Conservation (phyloP, 2,329 filamentous ascomycete species). For the Cytospora piceae region DNA sequence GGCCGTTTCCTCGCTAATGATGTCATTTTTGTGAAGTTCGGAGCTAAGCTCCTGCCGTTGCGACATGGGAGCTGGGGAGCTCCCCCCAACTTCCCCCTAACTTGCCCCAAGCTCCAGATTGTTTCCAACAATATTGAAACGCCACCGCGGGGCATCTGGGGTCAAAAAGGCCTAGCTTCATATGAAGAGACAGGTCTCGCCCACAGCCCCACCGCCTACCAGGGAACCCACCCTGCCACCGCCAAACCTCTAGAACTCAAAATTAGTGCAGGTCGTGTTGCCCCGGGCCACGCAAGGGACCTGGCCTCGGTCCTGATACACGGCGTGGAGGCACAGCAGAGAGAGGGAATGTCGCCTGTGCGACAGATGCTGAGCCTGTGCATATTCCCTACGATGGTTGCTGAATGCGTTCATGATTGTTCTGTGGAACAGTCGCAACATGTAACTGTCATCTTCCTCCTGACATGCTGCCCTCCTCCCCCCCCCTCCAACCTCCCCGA, state of each 20-base stretch:
- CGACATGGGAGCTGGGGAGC: neutral
- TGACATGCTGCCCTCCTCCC: neutral
- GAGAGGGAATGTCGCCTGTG: neutral
- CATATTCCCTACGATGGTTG: neutral
- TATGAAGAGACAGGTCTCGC: neutral
- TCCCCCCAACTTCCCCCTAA: neutral
- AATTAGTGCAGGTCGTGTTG: neutral
- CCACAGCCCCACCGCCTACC: neutral
- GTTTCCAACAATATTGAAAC: neutral
- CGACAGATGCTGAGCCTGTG: neutral
- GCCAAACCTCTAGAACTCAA: neutral
- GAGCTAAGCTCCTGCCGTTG: slow-evolving; percentile 5
- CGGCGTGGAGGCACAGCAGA: neutral
- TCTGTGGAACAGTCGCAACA: neutral
- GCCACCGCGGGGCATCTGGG: slow-evolving; percentile 3
- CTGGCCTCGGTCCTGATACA: neutral
- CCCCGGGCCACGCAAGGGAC: neutral
- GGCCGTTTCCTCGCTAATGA: neutral
- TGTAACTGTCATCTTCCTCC: neutral
- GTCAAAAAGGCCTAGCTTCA: slow-evolving; percentile 5
- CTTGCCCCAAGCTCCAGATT: neutral
- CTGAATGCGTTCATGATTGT: neutral
- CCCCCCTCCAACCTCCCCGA: neutral
- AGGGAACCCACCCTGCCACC: neutral
- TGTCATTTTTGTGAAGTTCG: neutral